Evolutionary conservation across 306 rosid genomes (phyloP).

Genomic region (Mimosa bimucronata): DNA sequence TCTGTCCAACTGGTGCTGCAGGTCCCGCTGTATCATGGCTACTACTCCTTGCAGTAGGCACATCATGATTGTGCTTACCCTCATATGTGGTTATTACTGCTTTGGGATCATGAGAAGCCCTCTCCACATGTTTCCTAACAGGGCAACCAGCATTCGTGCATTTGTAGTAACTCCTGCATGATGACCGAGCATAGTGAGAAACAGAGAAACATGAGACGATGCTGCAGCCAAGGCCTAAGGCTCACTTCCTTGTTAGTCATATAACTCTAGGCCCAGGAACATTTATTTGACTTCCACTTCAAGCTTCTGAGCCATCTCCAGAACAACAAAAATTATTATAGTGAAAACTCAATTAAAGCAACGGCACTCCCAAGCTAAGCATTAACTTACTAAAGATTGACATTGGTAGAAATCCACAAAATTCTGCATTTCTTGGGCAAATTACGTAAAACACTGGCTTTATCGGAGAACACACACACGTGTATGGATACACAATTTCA

Average conservation of each 20-base stretch:
- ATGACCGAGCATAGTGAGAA: slow-evolving; percentile 35
- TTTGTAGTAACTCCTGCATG: slow-evolving; percentile 95
- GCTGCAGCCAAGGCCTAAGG: slow-evolving; percentile 18
- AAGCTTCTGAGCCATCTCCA: slow-evolving; percentile 13
- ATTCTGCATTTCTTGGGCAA: background rate
- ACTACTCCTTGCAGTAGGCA: slow-evolving; percentile 80
- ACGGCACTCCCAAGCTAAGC: background rate
- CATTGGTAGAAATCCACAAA: background rate
- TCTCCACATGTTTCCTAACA: slow-evolving; percentile 95
- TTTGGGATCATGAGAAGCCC: slow-evolving; percentile 98
- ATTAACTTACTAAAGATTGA: background rate
- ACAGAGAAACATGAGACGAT: slow-evolving; percentile 22
- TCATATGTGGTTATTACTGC: slow-evolving; percentile 98
- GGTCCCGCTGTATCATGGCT: slow-evolving; percentile 83
- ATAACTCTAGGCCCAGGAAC: background rate
- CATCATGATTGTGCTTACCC: slow-evolving; percentile 97
- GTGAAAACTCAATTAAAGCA: slow-evolving; percentile 26
- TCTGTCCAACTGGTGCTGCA: slow-evolving; percentile 46
- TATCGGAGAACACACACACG: background rate
- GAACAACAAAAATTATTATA: slow-evolving; percentile 24
- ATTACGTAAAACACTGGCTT: background rate
- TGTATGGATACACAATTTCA: background rate
- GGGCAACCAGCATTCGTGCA: slow-evolving; percentile 98
- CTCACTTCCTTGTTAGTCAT: slow-evolving; percentile 6
- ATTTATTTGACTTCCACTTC: background rate